Evolutionary conservation across 1,139 yeast species (phyloP), one percentile per base, ranked within the genome.

Genomic region (Lodderomyces pseudojiufengensis): DNA sequence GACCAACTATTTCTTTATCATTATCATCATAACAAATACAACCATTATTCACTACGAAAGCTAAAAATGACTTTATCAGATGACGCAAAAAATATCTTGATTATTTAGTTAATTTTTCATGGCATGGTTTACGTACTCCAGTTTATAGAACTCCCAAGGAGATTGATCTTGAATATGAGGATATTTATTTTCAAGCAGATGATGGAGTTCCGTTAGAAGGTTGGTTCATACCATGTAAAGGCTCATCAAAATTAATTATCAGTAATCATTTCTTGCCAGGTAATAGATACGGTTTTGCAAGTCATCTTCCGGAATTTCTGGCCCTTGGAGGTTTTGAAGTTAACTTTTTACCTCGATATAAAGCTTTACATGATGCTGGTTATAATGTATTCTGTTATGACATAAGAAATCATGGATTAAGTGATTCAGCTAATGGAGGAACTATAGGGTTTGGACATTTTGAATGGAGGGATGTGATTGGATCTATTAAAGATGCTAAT

Each of bases 221-320:
- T n/a, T 31, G 33, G 33, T 31, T 15, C 11, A 31, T 31, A 16
- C 33, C 33, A 24, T 27, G 23, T 24, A 18, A 18, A 18, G 7
- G 7, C 7, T 31, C 33, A 6, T 24, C 24, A 7, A 31, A 31
- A 16, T 5, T 31, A 9, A 31, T 31, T 13, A 31, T 31, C 21
- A 24, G 28, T 11, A 31, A 31, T 18, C 33, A 31, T 18, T 31
- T 31, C 12, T 24, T 31, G 33, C 33, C 33, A 24, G 33, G 33
- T 15, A 31, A 31, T 27, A 24, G 33, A 24, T 31, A 31, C 12
- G 33, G 33, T 3, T 31, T 13, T 24, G 13, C 28, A 8, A 28
- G 33, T 7, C 33, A 31, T 18, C 24, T 31, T 11, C 23, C 22
- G 18, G 22, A 15, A 15, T 31, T 11, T 14, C 14, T 24, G 9